Evolutionary conservation across 139 green algal species (phyloP), one percentile per base, ranked within the genome.

Genomic region (Pseudopediastrum boryanum): DNA sequence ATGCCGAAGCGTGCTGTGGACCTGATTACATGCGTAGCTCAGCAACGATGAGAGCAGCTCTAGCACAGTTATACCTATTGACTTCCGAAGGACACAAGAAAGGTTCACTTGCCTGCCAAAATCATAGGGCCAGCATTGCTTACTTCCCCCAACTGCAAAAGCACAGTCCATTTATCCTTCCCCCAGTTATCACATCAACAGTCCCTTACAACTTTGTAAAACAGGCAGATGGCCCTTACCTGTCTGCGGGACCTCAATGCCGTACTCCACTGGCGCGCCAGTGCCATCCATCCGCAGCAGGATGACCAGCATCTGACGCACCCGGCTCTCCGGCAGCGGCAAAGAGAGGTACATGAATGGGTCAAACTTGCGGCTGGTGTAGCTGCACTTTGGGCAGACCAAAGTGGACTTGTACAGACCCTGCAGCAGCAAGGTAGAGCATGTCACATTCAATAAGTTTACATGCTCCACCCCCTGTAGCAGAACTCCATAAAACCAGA

Each of bases 311-410:
- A 96, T 39, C 62, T 68, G 43, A 29, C 80, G 80, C 54, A 78
- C 51, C 23, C 76, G 69, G 61, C 56, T 80, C 81, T 91, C 85
- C 16, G 96, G 96, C 75, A 99, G 86, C 2, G 93, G 95, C 79
- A 99, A 89, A 0, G 94, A 95, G 27, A 99, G 84, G 83, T 98
- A 98, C 93, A 98, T 98, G 87, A 98, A 96, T 1, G 96, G 94
- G 85, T 99, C 96, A 75, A 98, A 98, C 75, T 96, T 98, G 61
- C 94, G 82, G 10, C 80, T 92, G 43, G 76, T 81, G 78, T 90
- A 85, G 62, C 69, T 36, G 85, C 96, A 99, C 2, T 87, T 12
- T 3, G 95, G 95, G 78, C 95, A 98, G 51, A 92, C 89, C 27
- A 98, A 85, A 0, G 87, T 94, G 36, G 89, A 96, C 83, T 96